Conservation (phyloP, 306 rosid species). For the Citrullus amarus region DNA sequence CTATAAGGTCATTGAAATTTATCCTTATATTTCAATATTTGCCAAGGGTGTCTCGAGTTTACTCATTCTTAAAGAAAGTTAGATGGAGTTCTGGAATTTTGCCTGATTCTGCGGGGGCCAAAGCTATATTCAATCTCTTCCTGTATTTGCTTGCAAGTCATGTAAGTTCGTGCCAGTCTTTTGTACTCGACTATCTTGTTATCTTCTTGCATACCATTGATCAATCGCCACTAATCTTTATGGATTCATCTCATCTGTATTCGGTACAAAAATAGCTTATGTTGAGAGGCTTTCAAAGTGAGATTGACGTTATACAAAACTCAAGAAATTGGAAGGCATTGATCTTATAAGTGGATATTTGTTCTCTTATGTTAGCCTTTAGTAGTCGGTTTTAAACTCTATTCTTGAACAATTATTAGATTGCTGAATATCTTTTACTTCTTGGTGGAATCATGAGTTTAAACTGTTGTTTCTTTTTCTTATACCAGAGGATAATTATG, state of each 20-base stretch:
- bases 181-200: background rate
- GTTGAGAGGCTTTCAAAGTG: background rate
- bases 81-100: slow-evolving; percentile 6
- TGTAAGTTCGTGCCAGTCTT: background rate
- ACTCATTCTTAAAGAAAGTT: background rate
- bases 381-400: too few species aligned
- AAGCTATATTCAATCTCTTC: slow-evolving; percentile 12
- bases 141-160: slow-evolving; percentile 16
- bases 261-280: background rate
- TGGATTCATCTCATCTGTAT: background rate
- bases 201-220: background rate
- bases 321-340: background rate
- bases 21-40: slow-evolving; percentile 13
- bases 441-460: too few species aligned
- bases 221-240: background rate
- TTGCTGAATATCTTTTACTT: too few species aligned
- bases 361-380: background rate
- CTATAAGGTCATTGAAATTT: slow-evolving; percentile 1
- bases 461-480: too few species aligned
- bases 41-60: slow-evolving; percentile 18
- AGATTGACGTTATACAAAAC: background rate
- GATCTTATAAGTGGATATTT: background rate
- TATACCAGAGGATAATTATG: too few species aligned
- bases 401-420: too few species aligned
- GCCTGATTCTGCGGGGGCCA: slow-evolving; percentile 5